A percentile compares a stretch with the other conserved stretches of the same genome.
phyloP scores from a whole-genome alignment of 306 rosid species.

The Coriaria nepalensis region DNA sequence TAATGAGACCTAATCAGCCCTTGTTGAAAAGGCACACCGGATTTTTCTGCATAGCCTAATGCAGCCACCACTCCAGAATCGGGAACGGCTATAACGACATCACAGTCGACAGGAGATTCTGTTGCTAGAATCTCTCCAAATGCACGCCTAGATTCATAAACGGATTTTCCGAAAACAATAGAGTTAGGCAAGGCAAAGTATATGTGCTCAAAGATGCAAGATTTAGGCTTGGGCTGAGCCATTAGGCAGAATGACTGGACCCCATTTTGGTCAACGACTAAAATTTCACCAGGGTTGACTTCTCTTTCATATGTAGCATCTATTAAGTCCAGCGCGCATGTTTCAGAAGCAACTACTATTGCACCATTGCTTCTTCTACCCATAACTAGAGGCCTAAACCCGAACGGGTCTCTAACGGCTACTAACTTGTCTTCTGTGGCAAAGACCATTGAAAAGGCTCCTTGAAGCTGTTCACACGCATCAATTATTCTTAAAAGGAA shows the following conservation, averaged over 20 bases:
- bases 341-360: constrained; percentile 91
- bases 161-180: constrained; percentile 67
- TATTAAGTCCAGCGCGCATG: constrained; percentile 93
- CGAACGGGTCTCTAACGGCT: constrained; percentile 69
- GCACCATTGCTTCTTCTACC: constrained; percentile 90
- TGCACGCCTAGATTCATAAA: constrained; percentile 55
- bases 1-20: constrained; percentile 91
- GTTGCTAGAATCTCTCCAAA: constrained; percentile 86
- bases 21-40: constrained; percentile 88
- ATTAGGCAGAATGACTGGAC: constrained; percentile 69
- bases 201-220: constrained; percentile 86
- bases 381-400: constrained; percentile 87
- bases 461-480: constrained; percentile 76
- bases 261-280: constrained; percentile 72
- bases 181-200: constrained; percentile 91
- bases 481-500: constrained; percentile 62
- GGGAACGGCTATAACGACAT: constrained; percentile 89
- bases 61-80: constrained; percentile 98
- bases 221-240: constrained; percentile 78
- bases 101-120: constrained; percentile 79
- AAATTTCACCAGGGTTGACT: constrained; percentile 77
- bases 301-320: constrained; percentile 93
- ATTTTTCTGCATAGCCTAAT: constrained; percentile 83
- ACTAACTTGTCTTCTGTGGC: constrained; percentile 65
- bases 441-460: constrained; percentile 80